Evolutionary conservation across 1,139 yeast species (phyloP), one percentile per base, ranked within the genome.

Genomic region (Tardiomyces digboiensis): DNA sequence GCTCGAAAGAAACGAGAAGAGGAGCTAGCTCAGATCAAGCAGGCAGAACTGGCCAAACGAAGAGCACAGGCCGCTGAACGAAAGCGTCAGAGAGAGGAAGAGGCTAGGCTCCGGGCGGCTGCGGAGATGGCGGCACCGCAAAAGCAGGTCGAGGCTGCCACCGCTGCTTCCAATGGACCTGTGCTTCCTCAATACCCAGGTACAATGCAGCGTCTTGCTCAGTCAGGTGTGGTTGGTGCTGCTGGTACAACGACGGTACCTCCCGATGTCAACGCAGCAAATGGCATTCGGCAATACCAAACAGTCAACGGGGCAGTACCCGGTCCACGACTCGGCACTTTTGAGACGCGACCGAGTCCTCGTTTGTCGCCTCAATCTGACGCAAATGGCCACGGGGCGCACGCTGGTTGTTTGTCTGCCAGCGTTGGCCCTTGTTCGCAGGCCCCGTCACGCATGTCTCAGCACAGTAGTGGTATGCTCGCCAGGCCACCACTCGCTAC

Each of bases 31-130:
- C 21, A 19, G 38, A 36, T 5, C 38, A 22, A 36, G 19, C 21
- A 12, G 16, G 51, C 38, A 20, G 46, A 42, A 29, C 46, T 14
- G 29, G 38, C 33, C 5, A n/a, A 16, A n/a, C 5, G 33, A 3
- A n/a, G 33, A n/a, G 16, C 12, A 16, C 33, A 26, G 33, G 33
- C 33, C 5, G 33, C 33, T 5, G 33, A 26, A 16, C 33, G 33
- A n/a, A 26, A 26, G 33, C 12, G 10, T n/a, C 33, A 26, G 33
- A n/a, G 33, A 21, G 39, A 44, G 39, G 44, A 40, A 21, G 46
- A 43, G 19, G 38, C 42, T 7, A 7, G 26, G 26, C 26, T 22
- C 10, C 10, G 10, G 10, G 26, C 26, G 7, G 26, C 26, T 12
- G 33, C 12, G 33, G 33, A 26, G 33, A 26, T 16, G 33, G 5